Evolutionary conservation across 2,329 filamentous ascomycete genomes (phyloP), one percentile per base, ranked within the genome.

Genomic region (Aspergillus glaucus): DNA sequence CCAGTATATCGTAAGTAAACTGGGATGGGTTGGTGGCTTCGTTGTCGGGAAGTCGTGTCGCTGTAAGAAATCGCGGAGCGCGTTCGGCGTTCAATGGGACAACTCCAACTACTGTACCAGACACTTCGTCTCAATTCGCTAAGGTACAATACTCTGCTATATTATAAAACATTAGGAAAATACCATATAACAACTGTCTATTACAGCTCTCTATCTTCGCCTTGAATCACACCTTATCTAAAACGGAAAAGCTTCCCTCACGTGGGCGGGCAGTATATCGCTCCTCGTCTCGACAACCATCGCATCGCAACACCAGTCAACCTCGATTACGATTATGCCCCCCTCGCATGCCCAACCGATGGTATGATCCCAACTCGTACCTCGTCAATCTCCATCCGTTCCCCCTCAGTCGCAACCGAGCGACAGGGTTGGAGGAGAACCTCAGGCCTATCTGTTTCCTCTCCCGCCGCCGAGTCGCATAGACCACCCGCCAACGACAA

Each of bases 371-470:
- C 63, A 50, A 59, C 64, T 60, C 67, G 58, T 57, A 53, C 56
- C 50, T 67, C 64, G 17, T 62, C 68, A 46, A 49, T 61, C 54
- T 58, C 59, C 52, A 49, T 56, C 41, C 57, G 53, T 50, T 62
- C 62, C 21, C 61, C 62, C 49, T 66, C 65, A 17, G 56, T 62
- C 46, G 48, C 59, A 17, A 55, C 62, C 48, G 63, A 64, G 58
- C 63, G 60, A 47, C 68, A 63, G 50, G 61, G 59, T 47, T 56
- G 62, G 49, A 62, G 65, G 48, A 65, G 67, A 55, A 70, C 74
- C 71, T 81, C 64, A 69, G 78, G 81, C 51, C 78, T 78, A 66
- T 75, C 77, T 49, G 68, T 75, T 49, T 72, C 75, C 50, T 71
- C 76, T 48, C 63, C 60, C 57, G 62, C 62, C 76, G 80, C 62